These are phyloP conservation scores for Fusarium nurragi DNA, from an alignment of 2,329 filamentous ascomycete species.

Conservation along the genomic window DNA sequence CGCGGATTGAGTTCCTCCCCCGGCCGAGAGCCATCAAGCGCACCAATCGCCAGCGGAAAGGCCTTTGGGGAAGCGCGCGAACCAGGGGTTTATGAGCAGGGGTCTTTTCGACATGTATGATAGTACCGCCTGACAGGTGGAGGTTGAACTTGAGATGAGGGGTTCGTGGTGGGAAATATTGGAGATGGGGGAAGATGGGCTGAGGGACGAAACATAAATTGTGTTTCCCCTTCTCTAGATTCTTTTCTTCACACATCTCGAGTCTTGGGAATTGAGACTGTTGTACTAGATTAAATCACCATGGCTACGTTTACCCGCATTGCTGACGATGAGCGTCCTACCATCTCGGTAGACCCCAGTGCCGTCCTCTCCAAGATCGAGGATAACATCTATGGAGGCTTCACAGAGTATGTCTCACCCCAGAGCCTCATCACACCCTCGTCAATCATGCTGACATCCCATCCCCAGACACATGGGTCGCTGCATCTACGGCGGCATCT, in stretches of 20 bases:
- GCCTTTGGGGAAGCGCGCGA: slow-evolving; percentile 1
- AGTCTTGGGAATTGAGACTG: neutral
- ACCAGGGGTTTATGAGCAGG: slow-evolving; percentile 1
- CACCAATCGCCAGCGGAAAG: neutral
- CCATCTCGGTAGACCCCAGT: slow-evolving; percentile 71
- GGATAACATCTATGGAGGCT: slow-evolving; percentile 83
- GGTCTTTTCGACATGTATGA: neutral
- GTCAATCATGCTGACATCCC: slow-evolving; percentile 1
- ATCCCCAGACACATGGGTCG: slow-evolving; percentile 79
- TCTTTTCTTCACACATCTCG: neutral
- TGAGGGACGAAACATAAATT: slow-evolving; percentile 4
- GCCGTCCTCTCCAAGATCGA: slow-evolving; percentile 78
- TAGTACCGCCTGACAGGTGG: slow-evolving; percentile 2
- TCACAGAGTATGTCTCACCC: slow-evolving; percentile 74
- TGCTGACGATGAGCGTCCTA: slow-evolving; percentile 65
- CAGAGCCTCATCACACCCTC: neutral
- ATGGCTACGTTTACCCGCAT: slow-evolving; percentile 82
- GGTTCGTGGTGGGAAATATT: neutral
- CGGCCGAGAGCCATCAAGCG: slow-evolving; percentile 9
- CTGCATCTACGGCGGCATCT: slow-evolving; percentile 88
- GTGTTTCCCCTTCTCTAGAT: neutral
- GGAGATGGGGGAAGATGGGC: neutral
- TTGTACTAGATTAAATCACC: neutral
- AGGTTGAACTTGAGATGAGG: neutral
- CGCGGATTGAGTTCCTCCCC: neutral